These are phyloP conservation scores for Fusarium hainanense DNA, from an alignment of 2,329 filamentous ascomycete species.

Conservation along the genomic window DNA sequence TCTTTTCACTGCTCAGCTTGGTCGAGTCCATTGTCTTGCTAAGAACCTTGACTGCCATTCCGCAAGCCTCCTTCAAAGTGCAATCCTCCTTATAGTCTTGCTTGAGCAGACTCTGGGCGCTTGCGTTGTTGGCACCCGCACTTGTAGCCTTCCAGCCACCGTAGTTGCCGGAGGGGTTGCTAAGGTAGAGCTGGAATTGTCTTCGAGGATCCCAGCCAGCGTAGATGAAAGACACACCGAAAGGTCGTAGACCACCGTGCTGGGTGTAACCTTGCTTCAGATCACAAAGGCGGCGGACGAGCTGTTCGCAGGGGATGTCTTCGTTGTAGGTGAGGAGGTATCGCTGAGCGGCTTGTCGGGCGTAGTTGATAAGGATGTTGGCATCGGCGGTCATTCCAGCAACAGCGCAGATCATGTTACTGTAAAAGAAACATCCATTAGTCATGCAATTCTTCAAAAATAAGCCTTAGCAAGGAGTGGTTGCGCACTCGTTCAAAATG, in stretches of 20 bases:
- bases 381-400: conserved; percentile 99
- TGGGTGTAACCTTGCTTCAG: conserved; percentile 99
- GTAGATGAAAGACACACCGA: conserved; percentile 99
- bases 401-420: conserved; percentile 99
- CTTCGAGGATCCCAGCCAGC: conserved; percentile 96
- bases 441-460: neutral
- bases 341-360: conserved; percentile 93
- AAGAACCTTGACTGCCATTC: conserved; percentile 96
- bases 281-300: conserved; percentile 95
- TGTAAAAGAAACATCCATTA: conserved; percentile 52
- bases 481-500: conserved; percentile 91
- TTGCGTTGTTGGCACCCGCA: conserved; percentile 97
- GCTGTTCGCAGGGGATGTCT: conserved; percentile 99
- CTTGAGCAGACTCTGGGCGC: conserved; percentile 95
- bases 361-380: conserved; percentile 99
- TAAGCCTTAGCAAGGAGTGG: neutral
- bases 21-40: conserved; percentile 99
- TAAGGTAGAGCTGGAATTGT: conserved; percentile 98
- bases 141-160: conserved; percentile 99
- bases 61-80: conserved; percentile 94
- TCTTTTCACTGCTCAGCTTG: conserved; percentile 99
- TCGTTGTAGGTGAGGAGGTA: conserved; percentile 99
- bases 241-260: conserved; percentile 96
- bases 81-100: conserved; percentile 99
- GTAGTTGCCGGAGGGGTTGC: conserved; percentile 98